Evolutionary conservation across 306 rosid genomes (phyloP).

Genomic region (Acacia melanoxylon): DNA sequence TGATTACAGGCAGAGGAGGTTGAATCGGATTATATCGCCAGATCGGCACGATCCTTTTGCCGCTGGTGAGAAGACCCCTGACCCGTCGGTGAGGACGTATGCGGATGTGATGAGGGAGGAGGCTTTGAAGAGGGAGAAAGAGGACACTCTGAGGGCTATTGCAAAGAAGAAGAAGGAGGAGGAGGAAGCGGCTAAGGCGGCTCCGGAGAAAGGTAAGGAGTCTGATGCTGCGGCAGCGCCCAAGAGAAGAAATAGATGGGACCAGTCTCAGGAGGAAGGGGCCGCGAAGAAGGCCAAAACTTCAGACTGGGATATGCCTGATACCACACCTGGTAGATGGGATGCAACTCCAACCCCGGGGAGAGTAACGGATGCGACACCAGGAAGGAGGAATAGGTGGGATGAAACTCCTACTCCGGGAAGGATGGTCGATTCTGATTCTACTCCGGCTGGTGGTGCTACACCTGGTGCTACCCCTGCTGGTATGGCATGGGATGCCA

Average conservation of each 20-base stretch:
- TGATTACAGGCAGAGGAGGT: conserved; percentile 56
- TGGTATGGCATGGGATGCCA: conserved; percentile 84
- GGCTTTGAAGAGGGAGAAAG: conserved; percentile 66
- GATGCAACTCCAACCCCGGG: conserved; percentile 71
- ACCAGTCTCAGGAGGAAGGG: conserved; percentile 66
- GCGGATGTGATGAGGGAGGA: conserved; percentile 70
- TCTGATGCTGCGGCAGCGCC: conserved; percentile 24
- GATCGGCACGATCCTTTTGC: conserved; percentile 68
- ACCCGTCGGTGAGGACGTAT: conserved; percentile 61
- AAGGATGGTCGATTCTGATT: conserved; percentile 60
- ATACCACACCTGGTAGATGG: conserved; percentile 63
- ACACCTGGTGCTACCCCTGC: conserved; percentile 81
- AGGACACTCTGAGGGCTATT: conserved; percentile 57
- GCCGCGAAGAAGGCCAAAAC: conserved; percentile 45
- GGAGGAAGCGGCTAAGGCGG: conserved; percentile 53
- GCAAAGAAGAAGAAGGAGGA: conserved; percentile 67
- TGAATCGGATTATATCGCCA: conserved; percentile 62
- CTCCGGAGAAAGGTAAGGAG: conserved; percentile 27
- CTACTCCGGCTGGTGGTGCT: conserved; percentile 67
- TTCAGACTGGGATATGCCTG: conserved; percentile 76
- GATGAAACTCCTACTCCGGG: conserved; percentile 80
- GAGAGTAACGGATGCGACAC: conserved; percentile 61
- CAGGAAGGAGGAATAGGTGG: conserved; percentile 76
- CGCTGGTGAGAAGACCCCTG: conserved; percentile 75
- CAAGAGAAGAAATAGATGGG: conserved; percentile 76